Percentiles rank a stretch among this genome's conserved stretches.
phyloP scores from a whole-genome alignment of 176 grass and related monocot genomes.

The Aegilops umbellulata region DNA sequence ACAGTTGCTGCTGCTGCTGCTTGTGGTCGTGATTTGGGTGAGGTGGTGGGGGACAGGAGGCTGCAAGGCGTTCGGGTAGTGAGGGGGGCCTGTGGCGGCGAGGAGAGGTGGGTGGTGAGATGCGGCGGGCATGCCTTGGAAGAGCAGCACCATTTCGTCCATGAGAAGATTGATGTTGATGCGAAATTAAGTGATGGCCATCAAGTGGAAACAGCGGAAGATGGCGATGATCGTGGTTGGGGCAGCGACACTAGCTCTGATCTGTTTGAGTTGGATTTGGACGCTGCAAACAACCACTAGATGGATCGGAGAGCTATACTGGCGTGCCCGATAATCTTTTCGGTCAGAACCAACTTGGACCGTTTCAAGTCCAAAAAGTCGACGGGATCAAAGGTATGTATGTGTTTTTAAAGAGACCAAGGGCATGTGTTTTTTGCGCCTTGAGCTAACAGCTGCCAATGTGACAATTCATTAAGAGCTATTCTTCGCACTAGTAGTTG shows the following conservation, averaged over 20 bases:
- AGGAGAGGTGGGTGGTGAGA: conserved; percentile 46
- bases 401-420: too few species aligned
- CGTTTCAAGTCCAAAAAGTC: too few species aligned
- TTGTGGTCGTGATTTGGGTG: conserved; percentile 3
- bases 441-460: too few species aligned
- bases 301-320: background rate
- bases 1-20: background rate
- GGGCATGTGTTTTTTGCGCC: too few species aligned
- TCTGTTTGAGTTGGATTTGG: conserved; percentile 43
- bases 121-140: background rate
- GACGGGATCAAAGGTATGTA: too few species aligned
- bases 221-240: background rate
- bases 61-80: conserved; percentile 37
- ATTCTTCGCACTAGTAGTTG: too few species aligned
- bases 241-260: conserved; percentile 41
- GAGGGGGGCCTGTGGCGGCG: background rate
- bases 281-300: background rate
- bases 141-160: background rate
- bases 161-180: background rate
- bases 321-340: background rate
- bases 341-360: too few species aligned
- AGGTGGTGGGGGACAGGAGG: conserved; percentile 29
- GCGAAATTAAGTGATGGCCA: background rate
- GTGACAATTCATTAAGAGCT: too few species aligned
- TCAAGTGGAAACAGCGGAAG: background rate